Base-by-base conservation (phyloP, 805 yeast genomes). In the Cephaloascus albidus region DNA sequence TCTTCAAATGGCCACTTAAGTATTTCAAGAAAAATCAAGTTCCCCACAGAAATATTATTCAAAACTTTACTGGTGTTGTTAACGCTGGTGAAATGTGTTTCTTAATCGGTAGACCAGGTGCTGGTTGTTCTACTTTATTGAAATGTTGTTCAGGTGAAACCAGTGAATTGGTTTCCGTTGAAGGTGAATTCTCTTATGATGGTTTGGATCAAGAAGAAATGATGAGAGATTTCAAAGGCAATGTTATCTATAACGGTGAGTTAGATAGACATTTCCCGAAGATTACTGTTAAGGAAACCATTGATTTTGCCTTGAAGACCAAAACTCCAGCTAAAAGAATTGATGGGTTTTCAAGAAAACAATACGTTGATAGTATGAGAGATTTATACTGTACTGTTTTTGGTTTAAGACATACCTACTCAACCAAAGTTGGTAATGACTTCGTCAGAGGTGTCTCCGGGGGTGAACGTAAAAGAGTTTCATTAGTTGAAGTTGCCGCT, bases 391-490 rank as follows among this genome's bases (percentile, higher is more conserved):
- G 38, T 59, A 60, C 54, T 42, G 63, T 74, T 16, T 74, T 68
- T 50, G 83, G 82, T 43, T 60, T 77, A 46, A 64, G 70, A 36
- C 83, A 79, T 54, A 76, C 81, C 10, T 67, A 71, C 44, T 65
- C 75, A 45, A 79, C 86, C 17, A 66, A 76, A 37, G 85, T 79
- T 38, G 85, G 85, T 53, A 71, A 74, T 47, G 85, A 79, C 54
- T 74, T 71, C 40, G 76, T 79, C 15, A 68, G 84, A 56, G 85
- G 85, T 57, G 76, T 79, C 36, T 77, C 84, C 28, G 85, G 85
- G 51, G 85, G 85, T 60, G 83, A 79, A 60, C 63, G 85, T 49
- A 79, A 79, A 60, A 74, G 85, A 62, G 84, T 78, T 18, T 76
- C 84, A 3, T 71, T 79, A 48, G 85, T 81, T 3, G 85, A 79